Evolutionary conservation across 257 asterid genomes (phyloP).

Genomic region (Solanum rostratum): DNA sequence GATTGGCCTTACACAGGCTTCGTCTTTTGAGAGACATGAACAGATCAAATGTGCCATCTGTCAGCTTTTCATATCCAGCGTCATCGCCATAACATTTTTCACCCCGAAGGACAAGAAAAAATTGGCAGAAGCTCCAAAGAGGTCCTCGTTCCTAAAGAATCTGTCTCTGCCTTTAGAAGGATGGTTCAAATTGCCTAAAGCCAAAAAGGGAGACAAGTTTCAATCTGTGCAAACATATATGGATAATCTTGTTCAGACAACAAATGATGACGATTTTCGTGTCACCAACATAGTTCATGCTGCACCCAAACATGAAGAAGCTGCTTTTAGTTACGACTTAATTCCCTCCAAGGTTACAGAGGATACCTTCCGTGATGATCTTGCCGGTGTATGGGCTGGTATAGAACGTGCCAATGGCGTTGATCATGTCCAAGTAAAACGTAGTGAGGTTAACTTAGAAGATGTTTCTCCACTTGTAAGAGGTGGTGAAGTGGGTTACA

Average conservation of each 20-base stretch:
- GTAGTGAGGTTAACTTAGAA: not conserved
- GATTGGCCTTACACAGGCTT: conserved; percentile 58
- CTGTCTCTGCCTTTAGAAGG: conserved; percentile 51
- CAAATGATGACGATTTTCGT: conserved; percentile 6
- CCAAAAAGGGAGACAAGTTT: conserved; percentile 19
- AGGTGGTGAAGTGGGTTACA: not conserved
- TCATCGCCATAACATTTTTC: conserved; percentile 51
- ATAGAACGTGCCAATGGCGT: not conserved
- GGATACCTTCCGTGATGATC: not conserved
- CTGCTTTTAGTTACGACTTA: not conserved
- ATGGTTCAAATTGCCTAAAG: conserved; percentile 45
- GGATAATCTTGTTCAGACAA: conserved; percentile 6
- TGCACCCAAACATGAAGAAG: not conserved
- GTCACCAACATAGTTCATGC: not conserved
- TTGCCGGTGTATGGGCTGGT: not conserved
- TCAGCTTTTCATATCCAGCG: conserved; percentile 59
- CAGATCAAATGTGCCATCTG: conserved; percentile 64
- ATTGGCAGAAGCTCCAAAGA: conserved; percentile 13
- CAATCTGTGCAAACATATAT: conserved; percentile 1
- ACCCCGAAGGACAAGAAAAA: conserved; percentile 25
- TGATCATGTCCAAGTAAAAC: not conserved
- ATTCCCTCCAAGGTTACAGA: conserved; percentile 5
- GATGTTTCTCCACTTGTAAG: not conserved
- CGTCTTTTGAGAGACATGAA: conserved; percentile 67
- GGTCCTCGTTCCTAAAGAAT: conserved; percentile 42